A percentile compares a stretch with the other conserved stretches of the same genome.
These are phyloP conservation scores for Wickerhamomyces bisporus DNA, from an alignment of 805 yeast genomes.

Conservation along the genomic window DNA sequence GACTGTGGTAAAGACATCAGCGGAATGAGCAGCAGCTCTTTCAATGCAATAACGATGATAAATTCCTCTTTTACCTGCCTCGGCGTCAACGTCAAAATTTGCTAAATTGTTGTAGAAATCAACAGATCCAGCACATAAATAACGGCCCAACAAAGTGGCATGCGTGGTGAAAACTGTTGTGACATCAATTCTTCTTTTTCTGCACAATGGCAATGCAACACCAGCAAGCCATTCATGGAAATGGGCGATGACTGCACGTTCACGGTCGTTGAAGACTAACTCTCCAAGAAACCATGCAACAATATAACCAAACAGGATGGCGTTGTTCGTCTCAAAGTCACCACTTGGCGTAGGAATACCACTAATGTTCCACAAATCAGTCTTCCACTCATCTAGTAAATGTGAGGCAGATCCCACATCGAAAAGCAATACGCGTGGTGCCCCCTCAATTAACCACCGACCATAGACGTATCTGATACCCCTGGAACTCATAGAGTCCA, in stretches of 20 bases:
- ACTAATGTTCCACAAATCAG: constrained; percentile 85
- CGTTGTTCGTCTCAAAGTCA: constrained; percentile 87
- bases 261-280: constrained; percentile 74
- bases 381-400: constrained; percentile 86
- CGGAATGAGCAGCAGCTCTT: constrained; percentile 91
- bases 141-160: constrained; percentile 92
- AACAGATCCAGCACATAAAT: constrained; percentile 92
- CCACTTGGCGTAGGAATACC: constrained; percentile 92
- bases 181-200: constrained; percentile 87
- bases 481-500: constrained; percentile 74
- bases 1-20: constrained; percentile 96
- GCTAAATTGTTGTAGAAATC: constrained; percentile 92
- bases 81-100: constrained; percentile 90
- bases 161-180: constrained; percentile 97
- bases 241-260: constrained; percentile 87
- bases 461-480: constrained; percentile 86
- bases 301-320: constrained; percentile 84
- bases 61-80: constrained; percentile 96
- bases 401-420: constrained; percentile 73
- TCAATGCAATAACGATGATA: constrained; percentile 96
- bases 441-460: constrained; percentile 96
- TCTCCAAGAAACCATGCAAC: constrained; percentile 98
- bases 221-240: constrained; percentile 99
- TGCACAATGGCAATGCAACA: constrained; percentile 86
- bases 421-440: constrained; percentile 87